Evolutionary conservation across 2,329 filamentous ascomycete species (phyloP).

Genomic region (Colletotrichum sp.): DNA sequence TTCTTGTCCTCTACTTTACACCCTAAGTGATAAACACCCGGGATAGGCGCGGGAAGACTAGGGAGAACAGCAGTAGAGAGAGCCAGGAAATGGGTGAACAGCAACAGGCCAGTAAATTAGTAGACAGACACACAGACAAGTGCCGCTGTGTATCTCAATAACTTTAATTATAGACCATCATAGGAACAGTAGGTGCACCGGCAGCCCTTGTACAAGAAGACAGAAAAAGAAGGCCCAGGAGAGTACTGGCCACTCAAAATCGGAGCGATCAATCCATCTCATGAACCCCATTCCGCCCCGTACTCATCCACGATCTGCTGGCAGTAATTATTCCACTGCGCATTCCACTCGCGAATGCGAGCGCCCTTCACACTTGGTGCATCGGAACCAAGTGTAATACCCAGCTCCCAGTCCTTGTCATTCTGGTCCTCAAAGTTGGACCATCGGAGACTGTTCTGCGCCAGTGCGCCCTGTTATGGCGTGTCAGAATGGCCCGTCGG

Average conservation of each 20-base stretch:
- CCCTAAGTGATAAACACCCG: neutral
- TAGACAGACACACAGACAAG: neutral
- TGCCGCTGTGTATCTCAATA: neutral
- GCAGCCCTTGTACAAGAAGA: neutral
- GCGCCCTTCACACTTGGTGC: conserved; percentile 74
- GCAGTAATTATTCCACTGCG: conserved; percentile 89
- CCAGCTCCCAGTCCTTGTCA: conserved; percentile 72
- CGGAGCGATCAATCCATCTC: neutral
- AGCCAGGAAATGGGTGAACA: neutral
- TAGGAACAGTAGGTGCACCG: neutral
- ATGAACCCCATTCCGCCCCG: neutral
- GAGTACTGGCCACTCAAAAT: neutral
- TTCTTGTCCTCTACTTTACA: neutral
- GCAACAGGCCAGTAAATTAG: neutral
- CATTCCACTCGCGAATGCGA: conserved; percentile 77
- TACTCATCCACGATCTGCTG: conserved; percentile 86
- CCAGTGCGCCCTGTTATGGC: conserved; percentile 54
- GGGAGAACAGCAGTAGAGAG: neutral
- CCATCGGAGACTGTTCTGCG: conserved; percentile 93
- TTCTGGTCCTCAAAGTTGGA: conserved; percentile 84
- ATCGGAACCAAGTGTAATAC: conserved; percentile 74
- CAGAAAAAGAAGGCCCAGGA: neutral
- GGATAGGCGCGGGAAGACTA: neutral
- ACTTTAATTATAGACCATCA: neutral
- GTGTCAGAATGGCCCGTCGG: neutral